phyloP scores from a whole-genome alignment of 331 rosid species.

The Malus hybrid region DNA sequence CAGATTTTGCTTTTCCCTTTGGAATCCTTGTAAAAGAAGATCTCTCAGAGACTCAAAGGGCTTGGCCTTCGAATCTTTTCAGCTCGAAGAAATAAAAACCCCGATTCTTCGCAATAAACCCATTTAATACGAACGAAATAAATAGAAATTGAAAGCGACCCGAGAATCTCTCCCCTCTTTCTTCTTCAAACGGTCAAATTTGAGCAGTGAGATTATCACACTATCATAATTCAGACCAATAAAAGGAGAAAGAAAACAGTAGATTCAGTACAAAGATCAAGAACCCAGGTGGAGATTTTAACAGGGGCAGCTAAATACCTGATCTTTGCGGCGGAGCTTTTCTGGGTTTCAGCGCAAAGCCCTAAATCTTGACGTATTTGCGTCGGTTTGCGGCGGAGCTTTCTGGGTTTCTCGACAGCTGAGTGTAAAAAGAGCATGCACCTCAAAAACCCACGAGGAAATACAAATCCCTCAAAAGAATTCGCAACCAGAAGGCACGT shows the following conservation, averaged over 20 bases:
- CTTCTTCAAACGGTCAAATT: constrained; percentile 24
- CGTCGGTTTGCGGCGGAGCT: not conserved
- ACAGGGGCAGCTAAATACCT: not conserved
- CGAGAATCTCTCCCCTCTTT: constrained; percentile 9
- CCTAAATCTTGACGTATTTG: constrained; percentile 12
- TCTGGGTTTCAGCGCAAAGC: constrained; percentile 14
- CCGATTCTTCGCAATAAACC: constrained; percentile 16
- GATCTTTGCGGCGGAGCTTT: not conserved
- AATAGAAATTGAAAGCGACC: constrained; percentile 15
- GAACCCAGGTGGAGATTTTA: constrained; percentile 9
- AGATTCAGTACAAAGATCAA: constrained; percentile 34
- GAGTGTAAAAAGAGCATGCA: constrained; percentile 22
- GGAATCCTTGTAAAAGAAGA: constrained; percentile 43
- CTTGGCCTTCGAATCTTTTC: constrained; percentile 25
- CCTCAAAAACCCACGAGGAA: constrained; percentile 27
- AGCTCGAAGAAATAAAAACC: constrained; percentile 24
- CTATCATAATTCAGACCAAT: not conserved
- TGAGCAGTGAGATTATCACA: not conserved
- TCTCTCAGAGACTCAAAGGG: constrained; percentile 20
- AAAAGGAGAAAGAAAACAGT: not conserved
- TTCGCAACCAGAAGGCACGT: constrained; percentile 18
- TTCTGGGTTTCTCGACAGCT: not conserved
- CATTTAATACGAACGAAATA: constrained; percentile 1
- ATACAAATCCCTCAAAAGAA: constrained; percentile 13
- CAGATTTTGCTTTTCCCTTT: constrained; percentile 30